Evolutionary conservation across 1,284 basidiomycete genomes (phyloP).

Genomic region (Golubevia pallescens): DNA sequence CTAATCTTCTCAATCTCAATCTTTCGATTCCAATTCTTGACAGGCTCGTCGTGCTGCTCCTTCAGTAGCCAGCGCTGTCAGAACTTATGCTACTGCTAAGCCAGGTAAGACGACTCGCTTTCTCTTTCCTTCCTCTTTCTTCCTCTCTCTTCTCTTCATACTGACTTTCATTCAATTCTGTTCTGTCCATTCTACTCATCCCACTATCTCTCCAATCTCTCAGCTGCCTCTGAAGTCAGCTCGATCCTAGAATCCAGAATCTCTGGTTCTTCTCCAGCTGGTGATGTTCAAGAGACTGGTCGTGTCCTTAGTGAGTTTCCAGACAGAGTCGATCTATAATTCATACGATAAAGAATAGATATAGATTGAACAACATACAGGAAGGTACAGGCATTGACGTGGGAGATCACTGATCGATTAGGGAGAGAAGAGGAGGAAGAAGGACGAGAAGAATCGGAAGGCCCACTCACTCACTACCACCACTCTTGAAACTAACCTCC

Average conservation of each 20-base stretch:
- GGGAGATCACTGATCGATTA: neutral
- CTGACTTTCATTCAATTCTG: conserved; percentile 67
- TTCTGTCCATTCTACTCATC: conserved; percentile 5
- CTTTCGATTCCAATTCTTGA: too few relatives aligned
- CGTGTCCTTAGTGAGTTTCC: conserved; percentile 85
- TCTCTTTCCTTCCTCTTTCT: conserved; percentile 1
- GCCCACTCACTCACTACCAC: neutral
- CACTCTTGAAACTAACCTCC: conserved; percentile 1
- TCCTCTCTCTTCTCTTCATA: conserved; percentile 26
- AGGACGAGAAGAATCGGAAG: neutral
- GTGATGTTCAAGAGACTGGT: conserved; percentile 97
- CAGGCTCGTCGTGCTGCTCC: too few relatives aligned
- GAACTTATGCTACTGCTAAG: conserved; percentile 94
- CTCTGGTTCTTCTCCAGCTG: conserved; percentile 84
- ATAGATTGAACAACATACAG: neutral
- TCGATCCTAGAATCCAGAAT: conserved; percentile 99
- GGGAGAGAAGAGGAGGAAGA: neutral
- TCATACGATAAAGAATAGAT: neutral
- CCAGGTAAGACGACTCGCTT: conserved; percentile 73
- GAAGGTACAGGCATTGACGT: neutral
- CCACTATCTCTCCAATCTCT: conserved; percentile 2
- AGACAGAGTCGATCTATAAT: neutral
- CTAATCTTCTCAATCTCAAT: too few relatives aligned
- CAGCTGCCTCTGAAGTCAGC: conserved; percentile 97
- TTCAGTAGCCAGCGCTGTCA: conserved; percentile 23